Evolutionary conservation across 768 basidiomycete genomes (phyloP).

Genomic region (Hortiboletus campestris): DNA sequence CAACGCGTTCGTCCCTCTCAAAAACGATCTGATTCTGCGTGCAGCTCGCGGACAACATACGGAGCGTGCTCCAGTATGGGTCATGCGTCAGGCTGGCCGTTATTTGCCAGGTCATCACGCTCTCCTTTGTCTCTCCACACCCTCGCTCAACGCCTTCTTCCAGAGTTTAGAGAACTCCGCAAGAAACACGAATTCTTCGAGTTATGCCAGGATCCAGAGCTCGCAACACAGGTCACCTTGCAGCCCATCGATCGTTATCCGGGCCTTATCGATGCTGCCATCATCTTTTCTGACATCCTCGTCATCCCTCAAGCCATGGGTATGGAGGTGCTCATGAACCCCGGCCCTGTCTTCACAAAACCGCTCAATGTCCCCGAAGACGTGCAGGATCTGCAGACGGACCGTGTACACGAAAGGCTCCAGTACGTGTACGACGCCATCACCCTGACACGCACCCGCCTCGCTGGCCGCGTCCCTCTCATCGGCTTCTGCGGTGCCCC

Average conservation of each 20-base stretch:
- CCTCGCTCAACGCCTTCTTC: not conserved
- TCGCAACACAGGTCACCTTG: slow-evolving; percentile 86
- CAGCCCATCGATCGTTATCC: slow-evolving; percentile 91
- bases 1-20: slow-evolving; percentile 62
- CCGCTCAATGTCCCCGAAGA: slow-evolving; percentile 81
- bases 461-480: slow-evolving; percentile 88
- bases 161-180: slow-evolving; percentile 89
- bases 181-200: slow-evolving; percentile 91
- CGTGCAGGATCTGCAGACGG: slow-evolving; percentile 57
- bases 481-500: slow-evolving; percentile 98
- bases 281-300: slow-evolving; percentile 98
- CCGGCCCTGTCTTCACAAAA: slow-evolving; percentile 83
- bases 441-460: slow-evolving; percentile 72
- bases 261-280: slow-evolving; percentile 88
- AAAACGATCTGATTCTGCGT: slow-evolving; percentile 87
- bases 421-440: slow-evolving; percentile 93
- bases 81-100: slow-evolving; percentile 96
- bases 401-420: slow-evolving; percentile 81
- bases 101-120: slow-evolving; percentile 78
- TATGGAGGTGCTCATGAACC: slow-evolving; percentile 93
- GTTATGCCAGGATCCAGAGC: slow-evolving; percentile 86
- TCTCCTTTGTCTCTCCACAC: not conserved
- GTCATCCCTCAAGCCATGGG: slow-evolving; percentile 98
- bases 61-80: slow-evolving; percentile 95
- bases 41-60: slow-evolving; percentile 88